Base-by-base conservation (phyloP, 495 filamentous ascomycete species). In the Annulohypoxylon maeteangense region DNA sequence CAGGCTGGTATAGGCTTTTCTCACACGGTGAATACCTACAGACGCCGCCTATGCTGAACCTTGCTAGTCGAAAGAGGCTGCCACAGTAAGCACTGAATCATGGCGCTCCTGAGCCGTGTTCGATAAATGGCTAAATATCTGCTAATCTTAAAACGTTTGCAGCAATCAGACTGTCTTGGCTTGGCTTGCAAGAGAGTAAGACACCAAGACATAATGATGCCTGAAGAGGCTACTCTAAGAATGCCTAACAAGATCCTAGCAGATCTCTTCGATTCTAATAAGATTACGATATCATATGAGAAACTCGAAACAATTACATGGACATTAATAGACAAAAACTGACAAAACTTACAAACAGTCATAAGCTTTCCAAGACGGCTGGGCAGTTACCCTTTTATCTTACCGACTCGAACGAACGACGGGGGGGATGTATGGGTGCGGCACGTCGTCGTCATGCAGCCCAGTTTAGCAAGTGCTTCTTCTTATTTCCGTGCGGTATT, bases 301-400 rank as follows among this genome's bases (percentile, higher is more conserved):
- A 36, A 47, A 45, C 38, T 38, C 14, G n/a, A 22, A 11, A 40
- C 20, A 12, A 16, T 23, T 38, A 38, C 31, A 40, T 5, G 18
- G 11, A 29, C 3, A 34, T 20, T 10, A 25, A 34, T 5, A 20
- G 31, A 62, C 7, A 6, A 25, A 25, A 38, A 16, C 42, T 44
- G 63, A 59, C 22, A 12, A 32, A 31, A 29, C 45, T 23, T 44
- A 23, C n/a, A 45, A 14, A 31, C 3, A 40, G 8, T 20, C 36
- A 38, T 50, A 32, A 58, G 22, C 27, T 45, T 44, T 32, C 44
- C 18, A 53, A 25, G 34, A 34, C 45, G 29, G 12, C 51, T 58
- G 62, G 55, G 57, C 27, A 66, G 10, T 42, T 71, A 51, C 68
- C 67, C 18, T 48, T 70, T 71, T 58, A 63, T 58, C 63, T 66